A percentile compares a stretch with the other conserved stretches of the same genome.
Conservation (phyloP, 1,139 yeast species). For the Blastobotrys aristatus region DNA sequence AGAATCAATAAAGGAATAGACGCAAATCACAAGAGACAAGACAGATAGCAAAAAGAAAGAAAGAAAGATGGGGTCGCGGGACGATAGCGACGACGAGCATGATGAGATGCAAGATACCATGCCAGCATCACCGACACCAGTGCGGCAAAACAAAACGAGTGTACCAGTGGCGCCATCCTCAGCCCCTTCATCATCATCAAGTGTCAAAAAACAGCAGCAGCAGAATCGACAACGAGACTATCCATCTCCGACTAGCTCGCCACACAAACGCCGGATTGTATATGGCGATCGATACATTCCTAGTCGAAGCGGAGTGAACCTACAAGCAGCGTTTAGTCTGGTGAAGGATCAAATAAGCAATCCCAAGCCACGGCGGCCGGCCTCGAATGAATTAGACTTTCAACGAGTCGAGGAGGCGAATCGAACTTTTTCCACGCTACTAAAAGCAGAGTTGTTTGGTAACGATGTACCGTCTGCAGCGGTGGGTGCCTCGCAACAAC, state of each 20-base stretch:
- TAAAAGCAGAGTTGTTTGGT: constrained; percentile 89
- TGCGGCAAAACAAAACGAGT: neutral
- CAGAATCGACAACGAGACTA: constrained; percentile 5
- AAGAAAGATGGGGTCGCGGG: neutral
- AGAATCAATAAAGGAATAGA: neutral
- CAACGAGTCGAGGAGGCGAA: constrained; percentile 79
- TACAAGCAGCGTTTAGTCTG: constrained; percentile 81
- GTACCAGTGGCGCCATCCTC: constrained; percentile 1
- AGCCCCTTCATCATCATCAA: neutral
- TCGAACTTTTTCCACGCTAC: constrained; percentile 75
- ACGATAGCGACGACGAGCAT: constrained; percentile 1
- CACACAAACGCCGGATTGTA: constrained; percentile 28
- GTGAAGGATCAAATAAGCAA: constrained; percentile 44
- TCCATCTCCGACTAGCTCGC: constrained; percentile 8
- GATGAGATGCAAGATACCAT: constrained; percentile 7
- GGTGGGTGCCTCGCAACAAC: constrained; percentile 17
- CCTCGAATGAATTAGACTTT: constrained; percentile 60
- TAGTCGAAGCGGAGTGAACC: constrained; percentile 73
- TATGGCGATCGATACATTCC: constrained; percentile 88
- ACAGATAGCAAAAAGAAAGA: neutral
- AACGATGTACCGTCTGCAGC: constrained; percentile 65
- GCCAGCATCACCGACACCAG: constrained; percentile 10
- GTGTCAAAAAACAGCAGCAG: neutral
- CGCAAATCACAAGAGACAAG: neutral
- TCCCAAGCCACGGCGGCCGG: constrained; percentile 18